phyloP scores from a whole-genome alignment of 208 protist genomes.

The Kentomonas sorsogonicus region DNA sequence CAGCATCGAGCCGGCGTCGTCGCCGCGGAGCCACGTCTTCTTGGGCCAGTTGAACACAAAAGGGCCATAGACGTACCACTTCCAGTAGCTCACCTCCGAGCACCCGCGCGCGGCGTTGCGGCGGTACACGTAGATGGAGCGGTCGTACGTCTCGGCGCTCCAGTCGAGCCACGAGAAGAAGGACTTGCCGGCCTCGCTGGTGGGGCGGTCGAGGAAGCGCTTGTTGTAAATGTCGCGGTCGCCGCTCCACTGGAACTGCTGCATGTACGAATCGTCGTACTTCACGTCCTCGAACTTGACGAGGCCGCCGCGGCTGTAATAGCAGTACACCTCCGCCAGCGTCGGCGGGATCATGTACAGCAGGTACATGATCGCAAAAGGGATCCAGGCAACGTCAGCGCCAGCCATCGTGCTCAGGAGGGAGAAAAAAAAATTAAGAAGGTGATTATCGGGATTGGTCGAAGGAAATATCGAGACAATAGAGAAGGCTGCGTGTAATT shows the following conservation, averaged over 20 bases:
- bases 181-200: constrained; percentile 74
- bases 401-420: constrained; percentile 51
- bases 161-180: constrained; percentile 89
- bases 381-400: constrained; percentile 76
- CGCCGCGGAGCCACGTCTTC: constrained; percentile 82
- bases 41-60: constrained; percentile 91
- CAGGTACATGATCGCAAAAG: constrained; percentile 83
- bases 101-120: constrained; percentile 65
- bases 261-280: constrained; percentile 78
- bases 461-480: too few species aligned
- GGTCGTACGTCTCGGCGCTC: constrained; percentile 82
- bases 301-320: constrained; percentile 85
- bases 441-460: too few species aligned
- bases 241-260: constrained; percentile 48
- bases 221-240: constrained; percentile 84
- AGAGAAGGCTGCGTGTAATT: too few species aligned
- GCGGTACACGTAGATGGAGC: constrained; percentile 71
- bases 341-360: constrained; percentile 86
- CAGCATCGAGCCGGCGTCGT: constrained; percentile 66
- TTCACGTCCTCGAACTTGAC: constrained; percentile 80
- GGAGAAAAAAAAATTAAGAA: too few species aligned
- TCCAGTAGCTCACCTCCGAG: constrained; percentile 62
- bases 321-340: constrained; percentile 88
- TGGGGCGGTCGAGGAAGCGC: constrained; percentile 81
- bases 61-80: constrained; percentile 81